Evolutionary conservation across 768 basidiomycete genomes (phyloP).

Genomic region (Calocybe indica): DNA sequence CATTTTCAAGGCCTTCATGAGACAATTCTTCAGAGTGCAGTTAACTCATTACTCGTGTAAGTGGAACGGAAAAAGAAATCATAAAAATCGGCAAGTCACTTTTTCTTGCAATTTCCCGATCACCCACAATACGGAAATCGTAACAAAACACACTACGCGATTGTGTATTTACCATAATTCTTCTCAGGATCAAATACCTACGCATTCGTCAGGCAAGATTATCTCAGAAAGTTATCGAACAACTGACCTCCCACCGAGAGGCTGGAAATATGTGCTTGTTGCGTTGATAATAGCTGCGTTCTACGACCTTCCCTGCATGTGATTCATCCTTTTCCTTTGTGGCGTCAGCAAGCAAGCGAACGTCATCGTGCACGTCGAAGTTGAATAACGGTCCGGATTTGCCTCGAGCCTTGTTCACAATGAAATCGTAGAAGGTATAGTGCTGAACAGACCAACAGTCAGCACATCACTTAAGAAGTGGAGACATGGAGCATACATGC

Average conservation of each 20-base stretch:
- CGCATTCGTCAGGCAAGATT: background rate
- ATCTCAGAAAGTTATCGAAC: background rate
- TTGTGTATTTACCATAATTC: conserved; percentile 89
- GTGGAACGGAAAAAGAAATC: too few species aligned
- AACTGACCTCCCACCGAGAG: conserved; percentile 89
- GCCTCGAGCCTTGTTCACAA: conserved; percentile 95
- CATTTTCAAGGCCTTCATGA: too few species aligned
- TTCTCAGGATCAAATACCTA: conserved; percentile 93
- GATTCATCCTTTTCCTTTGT: conserved; percentile 97
- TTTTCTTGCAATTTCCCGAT: too few species aligned
- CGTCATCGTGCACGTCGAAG: conserved; percentile 99
- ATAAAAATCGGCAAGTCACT: too few species aligned
- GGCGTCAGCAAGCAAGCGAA: conserved; percentile 89
- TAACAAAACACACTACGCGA: conserved; percentile 28
- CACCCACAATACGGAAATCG: background rate
- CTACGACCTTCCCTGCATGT: conserved; percentile 98
- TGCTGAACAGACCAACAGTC: conserved; percentile 48
- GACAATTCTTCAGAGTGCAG: too few species aligned
- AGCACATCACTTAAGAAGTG: background rate
- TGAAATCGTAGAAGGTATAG: conserved; percentile 97
- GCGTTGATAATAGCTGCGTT: conserved; percentile 90
- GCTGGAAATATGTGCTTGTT: conserved; percentile 99
- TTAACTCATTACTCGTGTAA: too few species aligned
- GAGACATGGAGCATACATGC: conserved; percentile 50
- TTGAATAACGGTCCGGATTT: conserved; percentile 98